A percentile compares a stretch with the other conserved stretches of the same genome.
Evolutionary conservation across 192 early-diverging fungal species (phyloP).

Genomic region (Umbelopsis ramanniana): DNA sequence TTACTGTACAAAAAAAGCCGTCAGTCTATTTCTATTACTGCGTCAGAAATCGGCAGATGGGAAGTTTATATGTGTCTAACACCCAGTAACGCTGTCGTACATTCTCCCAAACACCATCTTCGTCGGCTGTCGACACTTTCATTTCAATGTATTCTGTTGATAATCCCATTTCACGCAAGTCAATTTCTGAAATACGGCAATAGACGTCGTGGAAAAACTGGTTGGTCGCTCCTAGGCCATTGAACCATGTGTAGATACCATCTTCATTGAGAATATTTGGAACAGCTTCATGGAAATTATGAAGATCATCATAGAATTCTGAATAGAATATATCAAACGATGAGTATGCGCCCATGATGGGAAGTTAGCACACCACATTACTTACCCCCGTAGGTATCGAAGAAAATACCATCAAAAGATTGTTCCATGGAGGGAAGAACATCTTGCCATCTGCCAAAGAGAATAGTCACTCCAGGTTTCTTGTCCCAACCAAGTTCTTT

Average conservation of each 20-base stretch:
- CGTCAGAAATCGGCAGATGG: constrained; percentile 64
- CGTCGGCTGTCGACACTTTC: constrained; percentile 72
- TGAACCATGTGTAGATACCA: constrained; percentile 94
- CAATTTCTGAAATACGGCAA: constrained; percentile 82
- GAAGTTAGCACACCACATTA: not conserved
- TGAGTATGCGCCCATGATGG: not conserved
- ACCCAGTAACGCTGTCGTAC: constrained; percentile 72
- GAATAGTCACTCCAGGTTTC: constrained; percentile 78
- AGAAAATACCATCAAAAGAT: constrained; percentile 92
- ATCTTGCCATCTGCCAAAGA: constrained; percentile 95
- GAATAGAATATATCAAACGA: not conserved
- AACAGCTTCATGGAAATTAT: constrained; percentile 68
- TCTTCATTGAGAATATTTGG: constrained; percentile 75
- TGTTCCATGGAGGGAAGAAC: constrained; percentile 69
- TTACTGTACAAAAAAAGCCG: no score
- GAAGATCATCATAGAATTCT: constrained; percentile 91
- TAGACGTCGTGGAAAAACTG: constrained; percentile 97
- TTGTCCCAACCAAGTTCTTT: constrained; percentile 82
- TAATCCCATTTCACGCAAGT: constrained; percentile 82
- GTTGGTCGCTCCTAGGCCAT: constrained; percentile 92
- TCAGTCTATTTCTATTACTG: not conserved
- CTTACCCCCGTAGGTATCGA: constrained; percentile 84
- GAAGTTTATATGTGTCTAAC: constrained; percentile 74
- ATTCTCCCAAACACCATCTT: constrained; percentile 84
- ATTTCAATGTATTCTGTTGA: constrained; percentile 75